Percentiles rank a stretch among this genome's conserved stretches.
phyloP scores from a whole-genome alignment of 148 eudicot species.

The Dysphania ambrosioides region DNA sequence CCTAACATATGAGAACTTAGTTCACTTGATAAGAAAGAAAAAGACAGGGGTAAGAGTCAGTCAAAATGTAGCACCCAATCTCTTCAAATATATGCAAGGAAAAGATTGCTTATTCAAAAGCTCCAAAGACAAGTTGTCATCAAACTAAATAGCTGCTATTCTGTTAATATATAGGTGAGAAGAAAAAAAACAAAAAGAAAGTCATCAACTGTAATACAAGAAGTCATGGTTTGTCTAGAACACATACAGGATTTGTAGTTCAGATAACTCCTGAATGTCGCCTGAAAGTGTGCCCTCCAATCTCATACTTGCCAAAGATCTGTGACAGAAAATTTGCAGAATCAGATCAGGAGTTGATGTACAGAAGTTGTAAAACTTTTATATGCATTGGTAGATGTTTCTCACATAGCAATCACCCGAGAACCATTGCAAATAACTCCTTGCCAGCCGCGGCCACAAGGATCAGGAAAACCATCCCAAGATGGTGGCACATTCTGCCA shows the following conservation, averaged over 20 bases:
- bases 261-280: slow-evolving; percentile 47
- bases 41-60: too few relatives aligned
- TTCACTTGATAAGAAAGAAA: too few relatives aligned
- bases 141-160: too few relatives aligned
- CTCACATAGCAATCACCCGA: slow-evolving; percentile 58
- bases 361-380: not conserved
- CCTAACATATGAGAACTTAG: too few relatives aligned
- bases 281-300: slow-evolving; percentile 60
- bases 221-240: not conserved
- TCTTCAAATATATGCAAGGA: too few relatives aligned
- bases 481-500: slow-evolving; percentile 59
- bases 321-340: slow-evolving; percentile 30
- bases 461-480: slow-evolving; percentile 54
- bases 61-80: too few relatives aligned
- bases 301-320: slow-evolving; percentile 50
- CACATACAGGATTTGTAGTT: slow-evolving; percentile 59
- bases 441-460: slow-evolving; percentile 62
- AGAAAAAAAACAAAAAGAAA: not conserved
- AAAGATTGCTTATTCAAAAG: too few relatives aligned
- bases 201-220: too few relatives aligned
- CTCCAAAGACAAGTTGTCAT: too few relatives aligned
- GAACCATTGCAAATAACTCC: slow-evolving; percentile 53
- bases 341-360: slow-evolving; percentile 9
- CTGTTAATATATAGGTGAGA: too few relatives aligned
- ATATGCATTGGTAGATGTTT: not conserved